These are phyloP conservation scores for Nannochloris sp. DNA, from an alignment of 139 green algal species.

Conservation along the genomic window DNA sequence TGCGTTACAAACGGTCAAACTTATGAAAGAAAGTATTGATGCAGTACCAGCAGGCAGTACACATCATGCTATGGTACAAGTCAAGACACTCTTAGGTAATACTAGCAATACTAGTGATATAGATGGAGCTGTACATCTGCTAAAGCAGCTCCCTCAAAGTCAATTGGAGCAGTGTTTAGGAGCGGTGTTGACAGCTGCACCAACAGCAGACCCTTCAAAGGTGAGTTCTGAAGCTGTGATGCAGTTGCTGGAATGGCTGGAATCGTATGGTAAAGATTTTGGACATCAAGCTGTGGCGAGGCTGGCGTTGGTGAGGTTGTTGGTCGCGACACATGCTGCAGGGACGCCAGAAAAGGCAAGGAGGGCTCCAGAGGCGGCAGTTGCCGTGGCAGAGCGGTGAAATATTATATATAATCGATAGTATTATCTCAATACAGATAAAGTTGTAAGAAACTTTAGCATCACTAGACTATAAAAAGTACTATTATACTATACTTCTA, in stretches of 20 bases:
- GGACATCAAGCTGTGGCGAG: background rate
- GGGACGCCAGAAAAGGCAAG: background rate
- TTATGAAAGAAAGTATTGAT: background rate
- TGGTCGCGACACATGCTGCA: too few relatives aligned
- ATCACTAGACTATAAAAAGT: too few relatives aligned
- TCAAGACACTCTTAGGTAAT: background rate
- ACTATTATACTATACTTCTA: too few relatives aligned
- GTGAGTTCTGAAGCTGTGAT: background rate
- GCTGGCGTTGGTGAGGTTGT: background rate
- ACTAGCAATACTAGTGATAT: background rate
- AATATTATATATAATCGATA: too few relatives aligned
- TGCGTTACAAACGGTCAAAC: too few relatives aligned
- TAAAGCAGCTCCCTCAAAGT: background rate
- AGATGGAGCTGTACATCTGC: background rate
- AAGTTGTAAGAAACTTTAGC: too few relatives aligned
- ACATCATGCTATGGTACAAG: background rate
- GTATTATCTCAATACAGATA: too few relatives aligned
- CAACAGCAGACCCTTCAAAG: background rate
- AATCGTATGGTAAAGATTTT: background rate
- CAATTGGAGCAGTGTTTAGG: background rate
- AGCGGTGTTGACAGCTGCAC: background rate
- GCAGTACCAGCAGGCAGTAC: background rate
- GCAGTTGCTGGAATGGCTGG: background rate
- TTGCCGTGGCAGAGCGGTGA: too few relatives aligned
- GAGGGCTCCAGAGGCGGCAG: background rate